Evolutionary conservation across 1,284 basidiomycete genomes (phyloP).

Genomic region (Golubevia sp.): DNA sequence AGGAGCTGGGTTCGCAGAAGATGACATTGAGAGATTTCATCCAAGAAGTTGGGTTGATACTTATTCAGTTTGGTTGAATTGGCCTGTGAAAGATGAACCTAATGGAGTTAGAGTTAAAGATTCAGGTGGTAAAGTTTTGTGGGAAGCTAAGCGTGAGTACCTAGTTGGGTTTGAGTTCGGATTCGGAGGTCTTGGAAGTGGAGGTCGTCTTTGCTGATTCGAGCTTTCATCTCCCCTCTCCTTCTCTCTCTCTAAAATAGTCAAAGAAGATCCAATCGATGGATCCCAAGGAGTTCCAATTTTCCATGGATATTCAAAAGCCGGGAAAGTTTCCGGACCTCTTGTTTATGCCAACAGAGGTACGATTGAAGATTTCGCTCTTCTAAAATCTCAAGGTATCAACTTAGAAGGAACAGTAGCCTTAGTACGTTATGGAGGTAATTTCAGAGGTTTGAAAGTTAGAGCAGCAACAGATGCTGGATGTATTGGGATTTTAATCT

Average conservation of each 20-base stretch:
- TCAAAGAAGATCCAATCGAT: slow-evolving; percentile 64
- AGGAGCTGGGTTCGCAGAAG: slow-evolving; percentile 10
- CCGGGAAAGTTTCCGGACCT: slow-evolving; percentile 65
- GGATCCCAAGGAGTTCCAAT: slow-evolving; percentile 63
- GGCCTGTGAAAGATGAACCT: slow-evolving; percentile 25
- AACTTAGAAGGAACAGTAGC: slow-evolving; percentile 80
- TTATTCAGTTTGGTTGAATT: slow-evolving; percentile 54
- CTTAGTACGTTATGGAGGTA: slow-evolving; percentile 78
- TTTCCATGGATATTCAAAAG: slow-evolving; percentile 63
- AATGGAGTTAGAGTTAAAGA: not conserved
- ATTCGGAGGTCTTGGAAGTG: no score
- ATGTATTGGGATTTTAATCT: slow-evolving; percentile 71
- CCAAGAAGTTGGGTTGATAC: slow-evolving; percentile 52
- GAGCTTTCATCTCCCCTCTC: no score
- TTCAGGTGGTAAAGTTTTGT: no score
- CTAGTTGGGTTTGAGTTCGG: no score
- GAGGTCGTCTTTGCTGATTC: no score
- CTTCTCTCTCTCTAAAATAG: no score
- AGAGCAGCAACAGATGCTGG: slow-evolving; percentile 82
- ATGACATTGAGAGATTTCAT: slow-evolving; percentile 5
- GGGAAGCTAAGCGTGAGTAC: no score
- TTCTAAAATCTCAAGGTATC: slow-evolving; percentile 65
- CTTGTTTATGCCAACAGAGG: slow-evolving; percentile 85
- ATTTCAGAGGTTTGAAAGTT: slow-evolving; percentile 83
- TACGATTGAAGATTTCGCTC: slow-evolving; percentile 73